Percentiles rank a stretch among this genome's conserved stretches.
phyloP scores from a whole-genome alignment of 768 basidiomycete genomes.

The Xerocomus brunneocitrinus region DNA sequence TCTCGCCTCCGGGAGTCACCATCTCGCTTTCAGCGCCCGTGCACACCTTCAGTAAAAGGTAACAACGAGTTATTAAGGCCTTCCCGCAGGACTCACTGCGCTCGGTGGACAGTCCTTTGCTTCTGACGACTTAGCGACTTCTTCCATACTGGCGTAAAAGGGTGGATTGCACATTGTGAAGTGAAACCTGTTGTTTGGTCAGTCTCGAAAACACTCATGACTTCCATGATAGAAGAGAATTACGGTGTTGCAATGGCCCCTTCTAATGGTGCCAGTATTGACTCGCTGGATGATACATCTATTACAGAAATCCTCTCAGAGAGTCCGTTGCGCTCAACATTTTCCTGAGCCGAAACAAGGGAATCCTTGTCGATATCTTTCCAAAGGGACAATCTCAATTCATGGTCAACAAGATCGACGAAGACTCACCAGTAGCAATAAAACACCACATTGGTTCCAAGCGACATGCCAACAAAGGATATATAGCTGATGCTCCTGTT shows the following conservation, averaged over 20 bases:
- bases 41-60: constrained; percentile 52
- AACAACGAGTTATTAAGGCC: neutral
- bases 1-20: constrained; percentile 86
- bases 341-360: constrained; percentile 47
- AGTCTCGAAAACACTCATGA: neutral
- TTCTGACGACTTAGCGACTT: constrained; percentile 54
- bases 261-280: constrained; percentile 40
- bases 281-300: constrained; percentile 31
- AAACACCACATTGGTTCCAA: constrained; percentile 53
- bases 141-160: constrained; percentile 77
- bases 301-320: constrained; percentile 46
- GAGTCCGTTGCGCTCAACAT: constrained; percentile 57
- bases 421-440: constrained; percentile 57
- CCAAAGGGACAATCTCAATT: neutral
- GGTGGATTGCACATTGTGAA: constrained; percentile 97
- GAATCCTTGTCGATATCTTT: constrained; percentile 84
- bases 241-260: constrained; percentile 4
- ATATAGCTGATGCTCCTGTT: constrained; percentile 88
- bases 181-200: constrained; percentile 42
- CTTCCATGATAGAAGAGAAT: neutral
- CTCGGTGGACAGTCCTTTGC: constrained; percentile 63
- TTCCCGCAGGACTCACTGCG: constrained; percentile 49
- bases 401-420: neutral
- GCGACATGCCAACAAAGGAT: constrained; percentile 69
- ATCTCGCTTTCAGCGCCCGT: constrained; percentile 86